Evolutionary conservation across 768 basidiomycete species (phyloP), one percentile per base, ranked within the genome.

Genomic region (Suillus americanus): DNA sequence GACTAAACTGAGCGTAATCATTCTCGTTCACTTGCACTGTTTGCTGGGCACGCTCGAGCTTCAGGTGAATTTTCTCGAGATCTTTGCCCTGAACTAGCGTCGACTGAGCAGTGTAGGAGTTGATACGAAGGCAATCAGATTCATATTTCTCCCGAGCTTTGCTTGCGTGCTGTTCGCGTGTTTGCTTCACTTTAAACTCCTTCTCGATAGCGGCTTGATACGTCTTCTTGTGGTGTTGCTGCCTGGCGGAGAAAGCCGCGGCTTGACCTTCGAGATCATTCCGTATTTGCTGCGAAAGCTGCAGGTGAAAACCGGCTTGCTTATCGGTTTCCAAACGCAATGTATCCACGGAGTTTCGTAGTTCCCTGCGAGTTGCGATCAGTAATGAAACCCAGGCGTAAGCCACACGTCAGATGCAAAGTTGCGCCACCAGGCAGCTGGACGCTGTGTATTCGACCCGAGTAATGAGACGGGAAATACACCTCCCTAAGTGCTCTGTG

Each of bases 91-190:
- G 97, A 30, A 93, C 88, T 9, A 99, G 85, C 2, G 92, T 89
- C 38, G 90, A 86, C 75, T 97, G 95, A 5, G 95, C 95, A 5
- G 95, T 95, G 72, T 91, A 95, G 1, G 93, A 91, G 72, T 97
- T 98, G 81, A 98, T 96, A 57, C 90, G 87, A 23, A 96, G 80
- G 74, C 95, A 97, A 71, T 99, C 97, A 57, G 83, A 81, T 76
- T 97, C 94, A 78, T 98, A 99, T 73, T 95, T 94, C 75, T 96
- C 94, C 66, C 92, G 87, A 2, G 97, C 93, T 75, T 95, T 95
- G 70, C 82, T 81, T 51, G 97, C 95, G 68, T 95, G 89, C 13
- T 82, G 81, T 71, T 97, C 94, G 67, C 96, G 94, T 5, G 88
- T 84, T 71, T 92, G 90, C 74, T 97, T 97, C 55, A 84, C 84